These are phyloP conservation scores for Lyophyllum decastes DNA, from an alignment of 768 basidiomycete genomes.

Conservation along the genomic window DNA sequence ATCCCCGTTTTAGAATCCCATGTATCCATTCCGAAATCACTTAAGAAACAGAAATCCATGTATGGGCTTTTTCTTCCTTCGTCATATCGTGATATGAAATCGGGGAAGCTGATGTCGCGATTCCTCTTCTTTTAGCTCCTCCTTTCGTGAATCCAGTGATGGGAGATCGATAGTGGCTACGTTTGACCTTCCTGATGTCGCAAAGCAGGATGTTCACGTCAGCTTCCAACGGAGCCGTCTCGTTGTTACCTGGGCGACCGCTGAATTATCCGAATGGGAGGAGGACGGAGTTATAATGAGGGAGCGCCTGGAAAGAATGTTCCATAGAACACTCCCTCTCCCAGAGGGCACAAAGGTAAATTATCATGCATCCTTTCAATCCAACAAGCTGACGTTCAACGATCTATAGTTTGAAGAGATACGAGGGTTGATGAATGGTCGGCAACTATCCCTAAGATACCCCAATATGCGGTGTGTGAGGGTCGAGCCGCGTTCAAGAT, in stretches of 20 bases:
- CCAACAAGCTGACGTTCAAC: background rate
- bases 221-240: conserved; percentile 66
- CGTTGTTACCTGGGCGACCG: conserved; percentile 66
- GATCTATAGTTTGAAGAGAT: conserved; percentile 68
- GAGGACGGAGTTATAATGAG: conserved; percentile 62
- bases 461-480: conserved; percentile 57
- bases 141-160: conserved; percentile 70
- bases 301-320: conserved; percentile 63
- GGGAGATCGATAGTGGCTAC: conserved; percentile 70
- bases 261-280: conserved; percentile 60
- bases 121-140: conserved; percentile 45
- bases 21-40: conserved; percentile 38
- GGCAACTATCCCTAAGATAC: conserved; percentile 63
- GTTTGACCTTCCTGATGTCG: conserved; percentile 69
- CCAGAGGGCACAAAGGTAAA: conserved; percentile 72
- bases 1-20: conserved; percentile 40
- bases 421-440: conserved; percentile 63
- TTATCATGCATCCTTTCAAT: conserved; percentile 17
- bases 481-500: conserved; percentile 43
- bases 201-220: conserved; percentile 75
- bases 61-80: conserved; percentile 32
- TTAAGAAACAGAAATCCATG: conserved; percentile 68
- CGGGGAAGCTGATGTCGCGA: conserved; percentile 10
- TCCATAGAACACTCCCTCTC: conserved; percentile 67
- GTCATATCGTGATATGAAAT: conserved; percentile 13